Evolutionary conservation across 2,329 filamentous ascomycete genomes (phyloP).

Genomic region (Xylaria sp.): DNA sequence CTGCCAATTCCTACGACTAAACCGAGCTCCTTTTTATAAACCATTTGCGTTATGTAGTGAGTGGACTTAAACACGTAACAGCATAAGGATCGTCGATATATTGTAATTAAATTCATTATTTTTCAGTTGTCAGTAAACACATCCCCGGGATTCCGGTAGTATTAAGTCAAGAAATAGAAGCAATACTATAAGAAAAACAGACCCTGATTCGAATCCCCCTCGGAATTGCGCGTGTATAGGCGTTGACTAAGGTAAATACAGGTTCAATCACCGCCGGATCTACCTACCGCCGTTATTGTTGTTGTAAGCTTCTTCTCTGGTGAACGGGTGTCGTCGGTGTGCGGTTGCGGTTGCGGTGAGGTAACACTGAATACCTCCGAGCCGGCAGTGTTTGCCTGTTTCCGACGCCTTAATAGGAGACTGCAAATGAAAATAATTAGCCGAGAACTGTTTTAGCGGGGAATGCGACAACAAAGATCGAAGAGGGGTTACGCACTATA

Average conservation of each 20-base stretch:
- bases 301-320: conserved; percentile 23
- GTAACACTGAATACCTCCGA: conserved; percentile 30
- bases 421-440: conserved; percentile 33
- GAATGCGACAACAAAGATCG: neutral
- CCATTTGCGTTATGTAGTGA: too few relatives aligned
- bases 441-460: neutral
- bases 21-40: too few relatives aligned
- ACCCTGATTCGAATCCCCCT: too few relatives aligned
- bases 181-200: too few relatives aligned
- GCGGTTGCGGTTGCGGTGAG: conserved; percentile 23
- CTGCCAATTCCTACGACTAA: too few relatives aligned
- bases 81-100: too few relatives aligned
- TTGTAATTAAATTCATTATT: too few relatives aligned
- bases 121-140: too few relatives aligned
- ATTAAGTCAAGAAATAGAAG: too few relatives aligned
- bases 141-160: too few relatives aligned
- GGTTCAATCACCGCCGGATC: neutral
- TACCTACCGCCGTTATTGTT: neutral
- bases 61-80: too few relatives aligned
- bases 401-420: conserved; percentile 35
- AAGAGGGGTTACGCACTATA: conserved; percentile 48
- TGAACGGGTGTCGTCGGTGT: neutral
- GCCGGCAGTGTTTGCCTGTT: conserved; percentile 33
- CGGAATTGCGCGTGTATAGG: too few relatives aligned
- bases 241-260: neutral